Base-by-base conservation (phyloP, 2,329 filamentous ascomycete species). In the Diaporthe caulivora region DNA sequence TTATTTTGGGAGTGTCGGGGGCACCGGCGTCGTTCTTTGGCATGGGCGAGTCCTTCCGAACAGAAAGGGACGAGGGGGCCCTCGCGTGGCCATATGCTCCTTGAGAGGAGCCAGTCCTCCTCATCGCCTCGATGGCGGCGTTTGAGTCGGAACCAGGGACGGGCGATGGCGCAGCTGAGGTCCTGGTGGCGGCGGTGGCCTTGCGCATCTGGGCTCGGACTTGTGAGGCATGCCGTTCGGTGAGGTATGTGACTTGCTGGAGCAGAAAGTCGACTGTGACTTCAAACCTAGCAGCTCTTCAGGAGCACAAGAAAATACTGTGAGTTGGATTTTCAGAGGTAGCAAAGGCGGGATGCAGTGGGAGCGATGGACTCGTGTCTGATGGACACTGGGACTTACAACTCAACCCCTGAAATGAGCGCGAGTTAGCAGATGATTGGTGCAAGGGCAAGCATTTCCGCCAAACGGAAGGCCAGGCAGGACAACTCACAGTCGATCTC, bases 231-330 rank as follows among this genome's bases (percentile, higher is more conserved):
- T 98, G 95, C 68, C 94, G 89, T 81, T 98, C 95, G 80, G 97
- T 98, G 8, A 98, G 90, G 90, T 95, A 98, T 82, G 95, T 95
- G 76, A 95, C 95, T 83, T 99, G 95, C 81, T 98, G 94, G 21
- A 98, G 90, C 42, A 99, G 88, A 80, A 98, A 98, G 53, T 95
- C 89, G 73, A 97, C 91, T 34, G 94, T 93, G 26, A 98, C 96
- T 76, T 95, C 90, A 83, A 98, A 98, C 58, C 90, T 88, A 69
- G 89, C 87, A 60, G 94, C 94, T 80, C 93, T 93, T 77, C 11
- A 73, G 57, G 74, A 80, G 26, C 11, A 54, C 34, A 31, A 73
- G 58, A 47, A 6, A 37, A 31, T 72, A 21, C 58, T 62, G 29
- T 62, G 13, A 57, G 29, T 5, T 11, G 9, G 15, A 3, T n/a